A percentile compares a stretch with the other conserved stretches of the same genome.
Conservation (phyloP, 805 yeast genomes). For the Nakazawaea anatomiae region DNA sequence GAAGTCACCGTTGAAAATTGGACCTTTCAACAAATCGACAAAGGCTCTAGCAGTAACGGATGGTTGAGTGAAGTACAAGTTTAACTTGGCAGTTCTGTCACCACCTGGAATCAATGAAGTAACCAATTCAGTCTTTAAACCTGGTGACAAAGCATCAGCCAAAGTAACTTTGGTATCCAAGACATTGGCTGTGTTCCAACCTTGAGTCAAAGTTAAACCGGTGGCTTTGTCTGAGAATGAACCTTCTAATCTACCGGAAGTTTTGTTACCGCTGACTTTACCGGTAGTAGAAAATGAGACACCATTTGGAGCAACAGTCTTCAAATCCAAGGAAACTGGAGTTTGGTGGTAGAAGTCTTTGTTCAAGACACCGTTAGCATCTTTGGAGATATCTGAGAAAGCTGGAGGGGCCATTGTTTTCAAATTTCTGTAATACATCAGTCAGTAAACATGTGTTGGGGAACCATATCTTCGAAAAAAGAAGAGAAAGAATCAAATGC, state of each 20-base stretch:
- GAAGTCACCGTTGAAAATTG: constrained; percentile 91
- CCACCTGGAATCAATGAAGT: constrained; percentile 84
- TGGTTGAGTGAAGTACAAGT: constrained; percentile 87
- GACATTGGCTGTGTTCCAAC: constrained; percentile 94
- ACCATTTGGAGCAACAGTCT: constrained; percentile 94
- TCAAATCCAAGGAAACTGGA: constrained; percentile 82
- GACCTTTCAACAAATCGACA: constrained; percentile 93
- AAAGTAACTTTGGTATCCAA: constrained; percentile 91
- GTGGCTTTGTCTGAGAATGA: constrained; percentile 89
- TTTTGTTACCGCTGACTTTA: constrained; percentile 73
- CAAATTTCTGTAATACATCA: not conserved
- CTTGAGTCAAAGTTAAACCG: constrained; percentile 92
- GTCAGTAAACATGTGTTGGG: not conserved
- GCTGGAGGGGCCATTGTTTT: constrained; percentile 77
- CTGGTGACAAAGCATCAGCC: constrained; percentile 87
- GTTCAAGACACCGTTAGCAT: constrained; percentile 83
- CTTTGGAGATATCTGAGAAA: constrained; percentile 89
- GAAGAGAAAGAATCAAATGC: no score
- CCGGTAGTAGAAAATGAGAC: constrained; percentile 93
- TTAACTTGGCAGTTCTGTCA: constrained; percentile 73
- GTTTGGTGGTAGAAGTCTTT: constrained; percentile 91
- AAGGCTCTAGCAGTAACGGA: constrained; percentile 91
- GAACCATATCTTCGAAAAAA: no score
- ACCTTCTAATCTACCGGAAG: constrained; percentile 86
- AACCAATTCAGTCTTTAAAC: constrained; percentile 87